These are phyloP conservation scores for Trichoderma gracile DNA, from an alignment of 2,329 filamentous ascomycete species.

Conservation along the genomic window DNA sequence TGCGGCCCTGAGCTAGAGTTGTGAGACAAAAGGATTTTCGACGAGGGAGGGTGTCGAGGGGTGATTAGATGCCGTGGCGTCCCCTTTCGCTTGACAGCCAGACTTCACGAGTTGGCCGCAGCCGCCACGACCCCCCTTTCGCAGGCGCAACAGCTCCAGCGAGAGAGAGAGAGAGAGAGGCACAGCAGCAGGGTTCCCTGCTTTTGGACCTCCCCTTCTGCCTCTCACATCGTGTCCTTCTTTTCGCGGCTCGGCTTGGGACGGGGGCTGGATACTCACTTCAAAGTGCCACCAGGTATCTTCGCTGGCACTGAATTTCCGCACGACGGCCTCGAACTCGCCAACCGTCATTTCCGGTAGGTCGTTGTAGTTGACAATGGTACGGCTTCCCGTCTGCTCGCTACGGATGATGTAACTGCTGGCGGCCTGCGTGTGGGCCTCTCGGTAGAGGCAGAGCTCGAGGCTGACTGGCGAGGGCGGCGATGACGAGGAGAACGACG, in stretches of 20 bases:
- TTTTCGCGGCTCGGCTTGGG: neutral
- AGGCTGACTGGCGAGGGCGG: slow-evolving; percentile 52
- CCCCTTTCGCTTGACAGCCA: neutral
- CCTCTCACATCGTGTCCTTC: neutral
- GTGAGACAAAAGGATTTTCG: slow-evolving; percentile 16
- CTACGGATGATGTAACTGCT: slow-evolving; percentile 71
- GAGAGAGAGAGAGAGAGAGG: neutral
- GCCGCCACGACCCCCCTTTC: neutral
- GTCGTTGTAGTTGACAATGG: slow-evolving; percentile 69
- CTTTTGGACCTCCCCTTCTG: neutral
- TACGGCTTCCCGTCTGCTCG: slow-evolving; percentile 59
- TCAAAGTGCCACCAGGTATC: slow-evolving; percentile 72
- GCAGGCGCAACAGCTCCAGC: neutral
- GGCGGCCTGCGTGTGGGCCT: slow-evolving; percentile 56
- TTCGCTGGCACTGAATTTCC: slow-evolving; percentile 40
- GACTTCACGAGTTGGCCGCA: neutral
- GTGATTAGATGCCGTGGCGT: slow-evolving; percentile 4
- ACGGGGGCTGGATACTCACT: slow-evolving; percentile 43
- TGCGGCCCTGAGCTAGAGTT: slow-evolving; percentile 54
- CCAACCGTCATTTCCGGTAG: slow-evolving; percentile 65
- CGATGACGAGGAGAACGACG: neutral
- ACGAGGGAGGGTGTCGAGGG: neutral
- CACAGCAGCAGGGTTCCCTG: neutral
- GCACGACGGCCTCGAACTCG: slow-evolving; percentile 57
- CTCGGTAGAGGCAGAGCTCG: slow-evolving; percentile 60